A percentile compares a stretch with the other conserved stretches of the same genome.
Conservation (phyloP, 164 flowering plant genomes). For the Cinnamomum chago region DNA sequence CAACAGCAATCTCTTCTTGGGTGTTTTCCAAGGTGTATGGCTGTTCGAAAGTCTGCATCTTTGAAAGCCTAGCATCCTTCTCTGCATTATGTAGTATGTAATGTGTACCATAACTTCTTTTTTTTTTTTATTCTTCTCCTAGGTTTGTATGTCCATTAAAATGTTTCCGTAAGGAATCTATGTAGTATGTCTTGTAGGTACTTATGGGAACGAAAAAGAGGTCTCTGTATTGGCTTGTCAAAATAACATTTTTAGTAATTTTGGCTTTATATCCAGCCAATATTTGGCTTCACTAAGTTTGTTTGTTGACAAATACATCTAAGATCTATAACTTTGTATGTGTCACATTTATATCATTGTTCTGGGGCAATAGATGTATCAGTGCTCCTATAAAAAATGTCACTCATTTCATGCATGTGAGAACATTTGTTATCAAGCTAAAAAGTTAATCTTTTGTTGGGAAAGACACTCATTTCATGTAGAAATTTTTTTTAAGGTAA, state of each 20-base stretch:
- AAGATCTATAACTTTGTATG: no score
- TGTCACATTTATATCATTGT: no score
- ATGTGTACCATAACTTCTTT: constrained; percentile 27
- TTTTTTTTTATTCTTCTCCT: background rate
- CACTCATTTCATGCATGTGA: no score
- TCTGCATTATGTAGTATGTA: background rate
- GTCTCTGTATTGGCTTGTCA: background rate
- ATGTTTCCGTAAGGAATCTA: background rate
- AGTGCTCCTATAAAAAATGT: no score
- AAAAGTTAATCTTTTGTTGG: no score
- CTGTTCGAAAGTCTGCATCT: constrained; percentile 25
- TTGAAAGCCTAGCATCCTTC: constrained; percentile 19
- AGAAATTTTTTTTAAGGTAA: no score
- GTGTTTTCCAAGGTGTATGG: constrained; percentile 52
- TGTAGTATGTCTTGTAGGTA: no score
- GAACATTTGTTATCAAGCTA: no score
- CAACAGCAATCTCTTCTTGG: constrained; percentile 16
- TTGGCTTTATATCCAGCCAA: background rate
- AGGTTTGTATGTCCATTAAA: background rate
- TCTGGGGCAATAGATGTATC: no score
- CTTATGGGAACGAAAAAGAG: background rate
- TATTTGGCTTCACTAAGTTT: background rate
- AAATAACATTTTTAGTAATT: background rate
- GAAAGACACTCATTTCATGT: no score
- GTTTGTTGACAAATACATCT: no score